These are phyloP conservation scores for Nakazawaea populi DNA, from an alignment of 805 yeast genomes.

Conservation along the genomic window DNA sequence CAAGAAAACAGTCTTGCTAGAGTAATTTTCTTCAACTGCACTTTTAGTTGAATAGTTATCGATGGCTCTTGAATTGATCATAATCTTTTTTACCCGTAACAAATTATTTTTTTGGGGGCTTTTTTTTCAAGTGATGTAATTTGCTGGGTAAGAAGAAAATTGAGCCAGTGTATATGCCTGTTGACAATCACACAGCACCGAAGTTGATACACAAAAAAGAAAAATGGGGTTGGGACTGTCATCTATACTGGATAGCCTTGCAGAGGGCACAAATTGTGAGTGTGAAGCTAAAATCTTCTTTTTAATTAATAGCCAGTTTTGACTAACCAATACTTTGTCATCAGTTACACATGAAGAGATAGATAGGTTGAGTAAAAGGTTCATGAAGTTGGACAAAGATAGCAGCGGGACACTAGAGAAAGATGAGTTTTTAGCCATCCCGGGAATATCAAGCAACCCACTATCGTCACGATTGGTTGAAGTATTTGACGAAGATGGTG, in stretches of 20 bases:
- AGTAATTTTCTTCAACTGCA: no score
- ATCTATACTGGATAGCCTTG: conserved; percentile 52
- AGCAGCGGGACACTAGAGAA: conserved; percentile 89
- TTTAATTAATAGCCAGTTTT: background rate
- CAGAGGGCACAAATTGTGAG: conserved; percentile 76
- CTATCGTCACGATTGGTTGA: conserved; percentile 86
- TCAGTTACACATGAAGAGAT: conserved; percentile 80
- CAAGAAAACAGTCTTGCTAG: no score
- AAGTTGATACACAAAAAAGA: background rate
- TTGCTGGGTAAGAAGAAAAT: background rate
- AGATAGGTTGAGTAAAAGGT: conserved; percentile 83
- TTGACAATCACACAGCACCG: background rate
- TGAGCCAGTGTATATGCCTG: background rate
- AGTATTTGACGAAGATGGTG: conserved; percentile 87
- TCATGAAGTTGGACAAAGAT: conserved; percentile 92
- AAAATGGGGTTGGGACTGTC: conserved; percentile 32
- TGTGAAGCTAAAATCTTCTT: conserved; percentile 4
- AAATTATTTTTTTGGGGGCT: no score
- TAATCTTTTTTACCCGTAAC: no score
- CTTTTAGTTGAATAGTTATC: no score
- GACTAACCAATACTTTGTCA: conserved; percentile 14
- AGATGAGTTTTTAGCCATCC: conserved; percentile 85
- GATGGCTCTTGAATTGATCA: no score
- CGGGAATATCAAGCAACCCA: conserved; percentile 89
- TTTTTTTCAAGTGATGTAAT: no score